Evolutionary conservation across 805 yeast species (phyloP).

Genomic region (Cyberlindnera nakhonratchasimensis): DNA sequence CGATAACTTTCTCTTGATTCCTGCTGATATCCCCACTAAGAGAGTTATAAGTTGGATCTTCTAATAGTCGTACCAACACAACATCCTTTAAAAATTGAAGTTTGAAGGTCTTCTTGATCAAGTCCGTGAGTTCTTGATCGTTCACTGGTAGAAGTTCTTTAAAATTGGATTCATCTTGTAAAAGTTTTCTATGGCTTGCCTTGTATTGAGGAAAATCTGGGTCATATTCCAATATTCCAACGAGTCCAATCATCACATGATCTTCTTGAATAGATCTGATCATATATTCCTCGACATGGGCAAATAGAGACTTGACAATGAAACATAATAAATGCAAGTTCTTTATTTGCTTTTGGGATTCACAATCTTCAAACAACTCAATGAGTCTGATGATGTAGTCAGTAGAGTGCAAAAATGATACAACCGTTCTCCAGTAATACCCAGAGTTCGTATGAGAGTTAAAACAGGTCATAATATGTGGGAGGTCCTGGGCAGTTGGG

Average conservation of each 20-base stretch:
- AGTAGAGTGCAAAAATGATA: slow-evolving; percentile 49
- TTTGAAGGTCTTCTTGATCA: slow-evolving; percentile 72
- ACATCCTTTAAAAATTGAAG: slow-evolving; percentile 84
- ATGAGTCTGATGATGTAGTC: slow-evolving; percentile 53
- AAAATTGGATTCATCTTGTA: slow-evolving; percentile 55
- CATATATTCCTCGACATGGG: slow-evolving; percentile 66
- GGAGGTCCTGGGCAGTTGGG: slow-evolving; percentile 49
- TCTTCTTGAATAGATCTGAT: slow-evolving; percentile 57
- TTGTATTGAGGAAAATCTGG: slow-evolving; percentile 78
- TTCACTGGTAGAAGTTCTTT: slow-evolving; percentile 68
- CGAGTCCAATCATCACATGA: slow-evolving; percentile 50
- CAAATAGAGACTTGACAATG: slow-evolving; percentile 64
- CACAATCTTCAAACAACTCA: slow-evolving; percentile 52
- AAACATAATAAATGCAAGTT: slow-evolving; percentile 67
- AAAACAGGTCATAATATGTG: slow-evolving; percentile 51
- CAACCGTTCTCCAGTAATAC: slow-evolving; percentile 58
- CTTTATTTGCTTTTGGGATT: slow-evolving; percentile 45
- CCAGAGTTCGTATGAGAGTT: slow-evolving; percentile 53
- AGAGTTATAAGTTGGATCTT: slow-evolving; percentile 70
- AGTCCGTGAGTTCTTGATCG: slow-evolving; percentile 43
- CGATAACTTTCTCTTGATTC: slow-evolving; percentile 66
- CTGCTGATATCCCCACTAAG: slow-evolving; percentile 63
- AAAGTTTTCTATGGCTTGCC: slow-evolving; percentile 72
- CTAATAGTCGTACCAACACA: slow-evolving; percentile 75
- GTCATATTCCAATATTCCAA: slow-evolving; percentile 87